Percentiles rank a stretch among this genome's conserved stretches.
Conservation (phyloP, 257 asterid species). For the Lantana camara region DNA sequence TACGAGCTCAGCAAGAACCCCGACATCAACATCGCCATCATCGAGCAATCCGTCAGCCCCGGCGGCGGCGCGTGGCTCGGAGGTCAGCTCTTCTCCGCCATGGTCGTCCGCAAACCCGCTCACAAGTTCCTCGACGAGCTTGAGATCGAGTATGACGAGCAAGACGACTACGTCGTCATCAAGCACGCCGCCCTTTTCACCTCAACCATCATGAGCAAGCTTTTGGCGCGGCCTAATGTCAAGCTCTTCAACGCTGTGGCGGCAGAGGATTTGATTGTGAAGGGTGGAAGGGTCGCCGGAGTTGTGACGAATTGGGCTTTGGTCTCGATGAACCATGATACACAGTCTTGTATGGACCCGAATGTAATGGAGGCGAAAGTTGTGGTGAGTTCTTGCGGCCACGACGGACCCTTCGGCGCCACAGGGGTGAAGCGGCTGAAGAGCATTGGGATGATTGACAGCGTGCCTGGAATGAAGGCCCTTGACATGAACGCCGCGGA, state of each 20-base stretch:
- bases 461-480: conserved; percentile 93
- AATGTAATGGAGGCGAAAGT: conserved; percentile 87
- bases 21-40: conserved; percentile 61
- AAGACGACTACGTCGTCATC: conserved; percentile 84
- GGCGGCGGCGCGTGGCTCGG: conserved; percentile 98
- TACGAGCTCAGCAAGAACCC: conserved; percentile 86
- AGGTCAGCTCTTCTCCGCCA: conserved; percentile 92
- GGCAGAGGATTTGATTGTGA: conserved; percentile 90
- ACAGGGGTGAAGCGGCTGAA: conserved; percentile 86
- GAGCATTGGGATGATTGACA: conserved; percentile 90
- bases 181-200: conserved; percentile 93
- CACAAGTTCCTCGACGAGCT: conserved; percentile 84
- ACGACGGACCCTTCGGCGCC: conserved; percentile 94
- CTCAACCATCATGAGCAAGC: conserved; percentile 91
- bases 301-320: conserved; percentile 94
- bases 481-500: conserved; percentile 93
- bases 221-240: conserved; percentile 80
- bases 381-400: conserved; percentile 96
- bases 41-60: conserved; percentile 90
- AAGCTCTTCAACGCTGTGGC: conserved; percentile 94
- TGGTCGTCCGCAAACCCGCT: conserved; percentile 90
- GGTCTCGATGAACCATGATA: conserved; percentile 89
- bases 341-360: conserved; percentile 97
- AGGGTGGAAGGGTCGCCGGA: conserved; percentile 71
- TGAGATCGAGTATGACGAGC: conserved; percentile 73